Evolutionary conservation across 768 basidiomycete species (phyloP), one percentile per base, ranked within the genome.

Genomic region (Dioszegia hungarica): DNA sequence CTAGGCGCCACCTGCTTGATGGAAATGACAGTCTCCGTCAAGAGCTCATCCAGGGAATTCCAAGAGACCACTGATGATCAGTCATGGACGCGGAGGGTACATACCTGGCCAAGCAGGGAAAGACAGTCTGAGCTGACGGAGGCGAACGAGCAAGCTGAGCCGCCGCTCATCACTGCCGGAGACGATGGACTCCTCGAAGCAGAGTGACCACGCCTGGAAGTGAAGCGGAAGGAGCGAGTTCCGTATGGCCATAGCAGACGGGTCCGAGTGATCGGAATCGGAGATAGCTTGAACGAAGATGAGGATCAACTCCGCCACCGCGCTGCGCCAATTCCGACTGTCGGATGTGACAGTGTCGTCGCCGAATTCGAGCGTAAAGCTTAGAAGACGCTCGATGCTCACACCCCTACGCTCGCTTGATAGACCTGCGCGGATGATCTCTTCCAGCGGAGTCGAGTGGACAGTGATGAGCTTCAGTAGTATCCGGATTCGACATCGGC

Each of bases 11-110:
- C 37, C 24, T 70, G 63, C 17, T 39, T 45, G 17, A 64, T 53
- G 3, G 57, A 48, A 28, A 57, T 45, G 8, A 58, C 59, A 29
- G 56, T 39, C 40, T 70, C 69, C 4, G 52, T 59, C n/a, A 70
- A 24, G 6, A 72, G 43, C 28, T 59, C 61, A 38, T 72, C 70
- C n/a, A 72, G 55, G 15, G 39, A 48, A 9, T 19, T 31, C 70
- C 70, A 72, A 1, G 64, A 61, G 12, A 72, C 27, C 5, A 72
- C 66, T 68, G 39, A 52, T 43, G 53, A n/a, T n/a, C 49, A 29
- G 33, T 27, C 37, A 17, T 9, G 22, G 10, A 11, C 3, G 5
- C 3, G 52, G n/a, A 15, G n/a, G 9, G 17, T 34, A 53, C 63
- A 27, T 43, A 62, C 61, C 56, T 14, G 62, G 63, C 67, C 69